phyloP scores from a whole-genome alignment of 2,329 filamentous ascomycete genomes.

The Claviceps lovelessii region DNA sequence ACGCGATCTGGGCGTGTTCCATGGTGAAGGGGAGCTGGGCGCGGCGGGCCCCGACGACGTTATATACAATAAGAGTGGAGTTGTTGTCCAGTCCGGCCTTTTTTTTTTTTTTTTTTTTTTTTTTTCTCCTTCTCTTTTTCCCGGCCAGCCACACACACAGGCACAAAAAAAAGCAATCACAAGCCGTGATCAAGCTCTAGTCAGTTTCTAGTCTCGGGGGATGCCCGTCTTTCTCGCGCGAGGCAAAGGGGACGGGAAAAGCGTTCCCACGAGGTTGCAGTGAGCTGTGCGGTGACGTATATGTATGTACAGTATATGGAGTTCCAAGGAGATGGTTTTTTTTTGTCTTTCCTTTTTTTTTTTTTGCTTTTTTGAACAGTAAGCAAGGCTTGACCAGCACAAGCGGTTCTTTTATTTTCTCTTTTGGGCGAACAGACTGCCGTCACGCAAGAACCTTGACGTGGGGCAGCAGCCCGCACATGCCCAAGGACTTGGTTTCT shows the following conservation, averaged over 20 bases:
- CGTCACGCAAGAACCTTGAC: conserved; percentile 3
- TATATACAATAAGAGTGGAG: no score
- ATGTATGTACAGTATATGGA: no score
- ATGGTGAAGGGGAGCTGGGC: conserved; percentile 8
- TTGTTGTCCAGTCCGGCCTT: neutral
- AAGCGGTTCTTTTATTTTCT: no score
- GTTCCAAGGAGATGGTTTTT: no score
- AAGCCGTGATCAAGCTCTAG: neutral
- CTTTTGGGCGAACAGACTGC: neutral
- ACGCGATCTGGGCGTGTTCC: conserved; percentile 18
- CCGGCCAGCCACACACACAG: no score
- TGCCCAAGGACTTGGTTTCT: neutral
- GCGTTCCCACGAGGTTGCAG: neutral
- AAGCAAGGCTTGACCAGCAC: no score
- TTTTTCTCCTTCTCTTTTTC: no score
- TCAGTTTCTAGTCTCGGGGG: neutral
- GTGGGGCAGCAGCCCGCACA: conserved; percentile 6
- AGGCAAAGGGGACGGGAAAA: neutral
- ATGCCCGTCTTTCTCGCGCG: neutral
- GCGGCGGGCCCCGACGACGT: neutral
- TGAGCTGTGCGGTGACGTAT: no score
- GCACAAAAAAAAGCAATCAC: neutral
- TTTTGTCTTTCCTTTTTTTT: no score
- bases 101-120: neutral
- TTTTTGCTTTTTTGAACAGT: neutral